Base-by-base conservation (phyloP, 2,329 filamentous ascomycete species). In the Dactylonectria estremocensis region DNA sequence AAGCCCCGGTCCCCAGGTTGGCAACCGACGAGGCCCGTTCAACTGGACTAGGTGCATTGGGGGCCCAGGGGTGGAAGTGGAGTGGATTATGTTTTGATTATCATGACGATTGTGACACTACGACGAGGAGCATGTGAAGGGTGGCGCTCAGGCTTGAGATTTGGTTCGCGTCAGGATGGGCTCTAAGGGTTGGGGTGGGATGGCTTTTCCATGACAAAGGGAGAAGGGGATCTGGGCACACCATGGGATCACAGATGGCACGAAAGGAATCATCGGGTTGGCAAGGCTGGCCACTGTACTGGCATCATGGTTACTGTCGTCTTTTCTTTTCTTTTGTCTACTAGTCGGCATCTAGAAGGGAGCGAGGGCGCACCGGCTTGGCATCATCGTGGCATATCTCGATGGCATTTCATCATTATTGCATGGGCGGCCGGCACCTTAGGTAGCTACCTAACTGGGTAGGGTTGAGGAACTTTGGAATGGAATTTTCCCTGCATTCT, bases 1-100 rank as follows among this genome's bases (percentile, higher is more conserved):
- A 20, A 80, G 76, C 56, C 77, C 79, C 20, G 78, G 74, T 22
- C 68, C 75, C 18, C 75, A 67, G 74, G 75, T 82, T 57, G 80
- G 79, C 53, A 78, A 77, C 62, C 80, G 82, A 62, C 81, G 84
- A 56, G 85, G 86, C 48, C 87, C 87, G 8, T 89, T 90, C 76
- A 87, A 85, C 80, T 90, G 88, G 88, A 84, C 86, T 3, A 85
- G 82, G 73, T 89, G 85, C 76, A 88, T 90, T 67, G 87, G 87
- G 16, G 87, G 87, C 3, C 84, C 83, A 9, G 86, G 86, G 18
- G 81, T 85, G 20, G 89, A 90, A 52, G 87, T 90, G 20, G 89
- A 91, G 80, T 91, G 89, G 89, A 91, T 91, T 76, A 91, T 91
- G 88, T 89, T 91, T 78, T 91, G 80, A 73, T 70, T 49, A 46